phyloP scores from a whole-genome alignment of 805 yeast genomes.

The Blastobotrys muscicola region DNA sequence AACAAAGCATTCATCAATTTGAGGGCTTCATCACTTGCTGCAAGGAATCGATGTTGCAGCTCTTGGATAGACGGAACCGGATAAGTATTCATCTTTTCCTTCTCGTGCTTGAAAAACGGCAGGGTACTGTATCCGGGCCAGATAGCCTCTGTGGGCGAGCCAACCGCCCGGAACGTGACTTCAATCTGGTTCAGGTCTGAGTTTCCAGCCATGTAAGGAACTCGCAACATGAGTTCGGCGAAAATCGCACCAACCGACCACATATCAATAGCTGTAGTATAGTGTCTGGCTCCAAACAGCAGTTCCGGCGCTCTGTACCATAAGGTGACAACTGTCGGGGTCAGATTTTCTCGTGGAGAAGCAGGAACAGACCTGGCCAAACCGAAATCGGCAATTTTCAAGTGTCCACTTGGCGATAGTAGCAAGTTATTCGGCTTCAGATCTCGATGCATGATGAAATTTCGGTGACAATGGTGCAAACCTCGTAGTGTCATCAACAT shows the following conservation, averaged over 20 bases:
- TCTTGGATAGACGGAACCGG: constrained; percentile 81
- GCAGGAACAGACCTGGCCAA: constrained; percentile 77
- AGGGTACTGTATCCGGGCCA: constrained; percentile 87
- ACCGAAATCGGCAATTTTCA: constrained; percentile 97
- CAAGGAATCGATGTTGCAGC: constrained; percentile 72
- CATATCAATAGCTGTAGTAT: constrained; percentile 80
- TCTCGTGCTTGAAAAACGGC: constrained; percentile 58
- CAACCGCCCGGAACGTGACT: constrained; percentile 89
- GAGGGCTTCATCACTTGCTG: constrained; percentile 80
- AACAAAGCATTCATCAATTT: constrained; percentile 67
- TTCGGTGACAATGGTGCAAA: constrained; percentile 89
- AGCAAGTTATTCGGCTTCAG: constrained; percentile 86
- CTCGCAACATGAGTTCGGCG: constrained; percentile 91
- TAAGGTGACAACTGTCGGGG: constrained; percentile 92
- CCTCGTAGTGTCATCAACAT: constrained; percentile 90
- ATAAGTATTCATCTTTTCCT: constrained; percentile 31
- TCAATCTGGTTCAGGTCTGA: constrained; percentile 85
- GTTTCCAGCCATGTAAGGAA: constrained; percentile 89
- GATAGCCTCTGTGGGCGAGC: constrained; percentile 84
- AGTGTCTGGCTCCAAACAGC: constrained; percentile 78
- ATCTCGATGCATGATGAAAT: constrained; percentile 84
- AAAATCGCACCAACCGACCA: constrained; percentile 97
- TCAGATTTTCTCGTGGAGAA: constrained; percentile 50
- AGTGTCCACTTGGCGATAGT: constrained; percentile 75
- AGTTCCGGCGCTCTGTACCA: constrained; percentile 98